Evolutionary conservation across 2,329 filamentous ascomycete genomes (phyloP).

Genomic region (Cercospora canescens): DNA sequence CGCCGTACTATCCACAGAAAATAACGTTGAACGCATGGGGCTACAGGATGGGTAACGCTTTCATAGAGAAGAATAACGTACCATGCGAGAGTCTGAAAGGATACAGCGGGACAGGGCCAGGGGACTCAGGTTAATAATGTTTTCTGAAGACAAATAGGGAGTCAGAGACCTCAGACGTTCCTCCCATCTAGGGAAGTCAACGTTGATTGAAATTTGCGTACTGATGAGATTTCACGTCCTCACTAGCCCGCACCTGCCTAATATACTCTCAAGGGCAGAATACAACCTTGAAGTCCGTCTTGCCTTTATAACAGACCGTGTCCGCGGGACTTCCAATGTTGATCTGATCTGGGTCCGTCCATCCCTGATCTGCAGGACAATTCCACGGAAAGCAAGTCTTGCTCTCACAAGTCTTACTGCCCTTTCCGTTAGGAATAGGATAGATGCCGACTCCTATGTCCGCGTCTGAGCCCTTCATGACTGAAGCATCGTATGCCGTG

Average conservation of each 20-base stretch:
- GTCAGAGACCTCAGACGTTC: background rate
- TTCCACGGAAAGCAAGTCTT: constrained; percentile 31
- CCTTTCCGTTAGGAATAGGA: constrained; percentile 25
- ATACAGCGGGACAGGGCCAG: constrained; percentile 15
- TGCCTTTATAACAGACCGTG: constrained; percentile 34
- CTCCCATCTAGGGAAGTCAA: background rate
- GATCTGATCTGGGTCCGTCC: constrained; percentile 30
- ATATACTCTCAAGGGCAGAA: constrained; percentile 25
- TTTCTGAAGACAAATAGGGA: too few relatives aligned
- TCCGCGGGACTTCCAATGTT: constrained; percentile 30
- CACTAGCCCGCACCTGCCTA: background rate
- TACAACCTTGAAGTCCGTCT: constrained; percentile 32
- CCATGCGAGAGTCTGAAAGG: constrained; percentile 14
- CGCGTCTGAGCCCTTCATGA: constrained; percentile 30
- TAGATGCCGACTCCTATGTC: constrained; percentile 29
- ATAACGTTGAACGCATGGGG: constrained; percentile 10
- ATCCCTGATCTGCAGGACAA: constrained; percentile 26
- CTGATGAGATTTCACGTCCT: background rate
- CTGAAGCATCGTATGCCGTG: constrained; percentile 30
- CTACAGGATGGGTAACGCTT: constrained; percentile 16
- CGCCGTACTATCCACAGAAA: constrained; percentile 13
- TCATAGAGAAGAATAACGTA: constrained; percentile 15
- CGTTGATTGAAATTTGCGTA: background rate
- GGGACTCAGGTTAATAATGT: background rate
- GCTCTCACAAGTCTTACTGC: constrained; percentile 22